Percentiles rank a stretch among this genome's conserved stretches.
phyloP scores from a whole-genome alignment of 192 early-diverging fungal species.

The Entomortierella parvispora region DNA sequence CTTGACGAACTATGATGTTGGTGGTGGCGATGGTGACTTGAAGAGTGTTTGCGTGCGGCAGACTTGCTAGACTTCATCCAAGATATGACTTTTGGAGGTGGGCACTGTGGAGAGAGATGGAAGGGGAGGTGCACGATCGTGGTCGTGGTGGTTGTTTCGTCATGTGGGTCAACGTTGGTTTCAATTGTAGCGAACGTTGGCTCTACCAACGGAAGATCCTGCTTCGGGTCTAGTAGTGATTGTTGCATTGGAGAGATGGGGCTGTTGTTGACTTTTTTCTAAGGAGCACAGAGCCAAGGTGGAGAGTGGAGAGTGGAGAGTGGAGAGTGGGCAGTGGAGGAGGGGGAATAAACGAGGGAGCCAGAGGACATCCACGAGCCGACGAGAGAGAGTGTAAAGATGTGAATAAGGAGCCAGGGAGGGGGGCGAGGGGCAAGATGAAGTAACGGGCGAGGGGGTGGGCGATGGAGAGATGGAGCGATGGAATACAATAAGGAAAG shows the following conservation, averaged over 20 bases:
- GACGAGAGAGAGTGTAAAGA: background rate
- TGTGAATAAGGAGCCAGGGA: background rate
- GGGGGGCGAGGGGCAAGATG: background rate
- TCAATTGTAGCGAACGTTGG: conserved; percentile 27
- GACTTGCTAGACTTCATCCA: conserved; percentile 40
- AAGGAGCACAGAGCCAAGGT: too few relatives aligned
- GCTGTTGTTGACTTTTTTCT: too few relatives aligned
- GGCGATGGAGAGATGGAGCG: too few relatives aligned
- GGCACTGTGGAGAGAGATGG: conserved; percentile 19
- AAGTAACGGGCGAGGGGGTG: too few relatives aligned
- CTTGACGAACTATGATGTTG: conserved; percentile 7
- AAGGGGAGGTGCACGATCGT: conserved; percentile 48
- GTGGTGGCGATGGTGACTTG: conserved; percentile 7
- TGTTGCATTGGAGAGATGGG: background rate
- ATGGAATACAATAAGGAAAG: background rate
- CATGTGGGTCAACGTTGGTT: conserved; percentile 37
- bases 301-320: background rate
- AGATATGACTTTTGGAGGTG: conserved; percentile 38
- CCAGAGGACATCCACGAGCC: background rate
- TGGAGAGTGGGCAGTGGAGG: background rate
- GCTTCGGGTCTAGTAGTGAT: background rate
- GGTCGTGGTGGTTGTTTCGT: conserved; percentile 39
- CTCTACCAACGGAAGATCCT: background rate
- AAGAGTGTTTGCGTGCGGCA: background rate
- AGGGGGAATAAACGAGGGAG: background rate